phyloP scores from a whole-genome alignment of 306 rosid species.

The Trifolium pratense region DNA sequence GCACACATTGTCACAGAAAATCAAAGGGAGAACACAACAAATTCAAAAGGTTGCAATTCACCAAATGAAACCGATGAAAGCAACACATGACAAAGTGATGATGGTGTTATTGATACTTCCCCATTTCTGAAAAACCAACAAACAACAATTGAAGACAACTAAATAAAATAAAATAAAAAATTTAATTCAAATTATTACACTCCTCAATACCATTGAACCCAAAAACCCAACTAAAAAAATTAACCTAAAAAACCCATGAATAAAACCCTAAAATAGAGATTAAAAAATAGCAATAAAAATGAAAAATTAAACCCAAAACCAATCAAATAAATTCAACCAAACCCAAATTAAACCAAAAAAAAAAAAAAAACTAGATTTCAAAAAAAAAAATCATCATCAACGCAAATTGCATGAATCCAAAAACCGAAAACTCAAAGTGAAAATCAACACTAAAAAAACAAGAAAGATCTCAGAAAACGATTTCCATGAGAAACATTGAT shows the following conservation, averaged over 20 bases:
- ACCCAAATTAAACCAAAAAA: constrained; percentile 2
- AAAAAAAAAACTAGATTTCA: constrained; percentile 38
- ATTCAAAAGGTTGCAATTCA: constrained; percentile 24
- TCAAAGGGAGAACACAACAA: neutral
- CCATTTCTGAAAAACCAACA: too few species aligned
- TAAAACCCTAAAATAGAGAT: constrained; percentile 56
- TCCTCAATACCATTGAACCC: constrained; percentile 21
- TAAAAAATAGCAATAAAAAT: neutral
- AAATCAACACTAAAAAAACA: constrained; percentile 21
- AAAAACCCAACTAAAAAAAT: constrained; percentile 48
- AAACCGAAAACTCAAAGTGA: constrained; percentile 17
- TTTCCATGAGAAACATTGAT: constrained; percentile 49
- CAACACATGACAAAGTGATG: neutral
- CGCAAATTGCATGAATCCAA: constrained; percentile 47
- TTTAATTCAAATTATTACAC: neutral
- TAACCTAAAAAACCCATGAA: constrained; percentile 32
- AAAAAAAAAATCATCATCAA: neutral
- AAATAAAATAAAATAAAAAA: neutral
- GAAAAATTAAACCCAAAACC: constrained; percentile 35
- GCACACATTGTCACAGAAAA: constrained; percentile 24
- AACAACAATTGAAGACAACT: neutral
- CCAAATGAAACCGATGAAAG: neutral
- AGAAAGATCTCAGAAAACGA: constrained; percentile 59
- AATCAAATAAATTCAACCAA: constrained; percentile 36
- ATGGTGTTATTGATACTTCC: too few species aligned